These are phyloP conservation scores for Glebionis coronaria DNA, from an alignment of 129 eudicot species.

Conservation along the genomic window DNA sequence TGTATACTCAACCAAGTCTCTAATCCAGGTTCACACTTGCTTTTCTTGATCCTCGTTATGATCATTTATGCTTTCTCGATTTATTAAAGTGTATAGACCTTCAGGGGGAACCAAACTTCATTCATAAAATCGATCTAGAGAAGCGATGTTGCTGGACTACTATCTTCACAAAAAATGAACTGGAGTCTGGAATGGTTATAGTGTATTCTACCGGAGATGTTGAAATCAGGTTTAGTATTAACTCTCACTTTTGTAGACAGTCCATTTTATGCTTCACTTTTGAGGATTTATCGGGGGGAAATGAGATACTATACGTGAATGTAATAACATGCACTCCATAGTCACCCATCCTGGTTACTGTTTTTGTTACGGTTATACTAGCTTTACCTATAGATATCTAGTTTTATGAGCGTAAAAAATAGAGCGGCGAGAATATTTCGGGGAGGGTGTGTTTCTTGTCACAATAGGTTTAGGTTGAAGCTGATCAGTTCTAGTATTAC, in stretches of 20 bases:
- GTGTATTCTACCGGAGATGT: constrained; percentile 68
- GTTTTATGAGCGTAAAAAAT: not conserved
- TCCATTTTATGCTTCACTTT: constrained; percentile 11
- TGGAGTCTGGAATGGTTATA: constrained; percentile 53
- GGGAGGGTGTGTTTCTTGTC: not conserved
- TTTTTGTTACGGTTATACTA: constrained; percentile 6
- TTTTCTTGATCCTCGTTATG: constrained; percentile 17
- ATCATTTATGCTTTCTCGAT: constrained; percentile 7
- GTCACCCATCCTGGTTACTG: too few relatives aligned
- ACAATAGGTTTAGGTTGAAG: not conserved
- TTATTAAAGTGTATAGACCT: constrained; percentile 15
- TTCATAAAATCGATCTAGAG: constrained; percentile 45
- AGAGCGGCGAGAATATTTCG: not conserved
- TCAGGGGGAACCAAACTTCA: constrained; percentile 50
- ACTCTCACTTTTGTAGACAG: not conserved
- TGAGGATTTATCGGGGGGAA: not conserved
- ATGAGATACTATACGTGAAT: not conserved
- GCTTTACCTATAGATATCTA: not conserved
- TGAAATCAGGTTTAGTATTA: constrained; percentile 65
- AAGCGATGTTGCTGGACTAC: constrained; percentile 70
- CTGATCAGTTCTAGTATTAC: not conserved
- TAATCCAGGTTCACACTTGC: constrained; percentile 55
- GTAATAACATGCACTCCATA: not conserved
- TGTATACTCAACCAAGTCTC: constrained; percentile 56
- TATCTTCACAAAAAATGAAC: constrained; percentile 44